Evolutionary conservation across 129 eudicot species (phyloP), one percentile per base, ranked within the genome.

Genomic region (Erigeron canadensis): DNA sequence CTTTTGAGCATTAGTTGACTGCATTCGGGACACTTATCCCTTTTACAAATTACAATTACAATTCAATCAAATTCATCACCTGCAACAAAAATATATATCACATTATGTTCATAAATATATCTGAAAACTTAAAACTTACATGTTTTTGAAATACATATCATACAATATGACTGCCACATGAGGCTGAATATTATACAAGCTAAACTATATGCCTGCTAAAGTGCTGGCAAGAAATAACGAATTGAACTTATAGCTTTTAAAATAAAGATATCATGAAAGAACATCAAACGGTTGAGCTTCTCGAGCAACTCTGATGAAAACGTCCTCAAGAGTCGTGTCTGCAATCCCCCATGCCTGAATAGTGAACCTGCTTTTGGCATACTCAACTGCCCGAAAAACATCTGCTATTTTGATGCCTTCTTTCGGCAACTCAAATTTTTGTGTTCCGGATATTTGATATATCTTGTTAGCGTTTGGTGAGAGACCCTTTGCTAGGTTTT

Each of bases 341-440:
- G 95, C 92, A 57, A 93, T 77, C 54, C 92, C 98, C 96, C 98
- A 93, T 18, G 96, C 98, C 15, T 87, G 88, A 72, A 93, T 92
- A 0, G 87, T 68, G 84, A 93, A 93, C 70, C 82, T 80, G 46
- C 86, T 82, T 81, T 93, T 93, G 15, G 98, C 98, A 6, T 68
- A 74, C 81, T 93, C 91, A 9, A 93, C 96, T 5, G 92, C 95
- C 42, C 86, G 72, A 50, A 93, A 93, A 28, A 93, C 95, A 22
- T 93, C 90, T 21, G 98, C 89, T 71, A 93, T 85, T 67, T 72
- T 82, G 45, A 85, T 71, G 58, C 53, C 90, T 9, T 87, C 79
- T 72, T 93, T 93, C 48, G 95, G 95, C 74, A 93, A 50, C 83
- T 93, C 98, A 75, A 93, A 93, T 75, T 93, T 93, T 46, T 87